Percentiles rank a stretch among this genome's conserved stretches.
Evolutionary conservation across 331 rosid species (phyloP).

Genomic region (Malus hybrid): DNA sequence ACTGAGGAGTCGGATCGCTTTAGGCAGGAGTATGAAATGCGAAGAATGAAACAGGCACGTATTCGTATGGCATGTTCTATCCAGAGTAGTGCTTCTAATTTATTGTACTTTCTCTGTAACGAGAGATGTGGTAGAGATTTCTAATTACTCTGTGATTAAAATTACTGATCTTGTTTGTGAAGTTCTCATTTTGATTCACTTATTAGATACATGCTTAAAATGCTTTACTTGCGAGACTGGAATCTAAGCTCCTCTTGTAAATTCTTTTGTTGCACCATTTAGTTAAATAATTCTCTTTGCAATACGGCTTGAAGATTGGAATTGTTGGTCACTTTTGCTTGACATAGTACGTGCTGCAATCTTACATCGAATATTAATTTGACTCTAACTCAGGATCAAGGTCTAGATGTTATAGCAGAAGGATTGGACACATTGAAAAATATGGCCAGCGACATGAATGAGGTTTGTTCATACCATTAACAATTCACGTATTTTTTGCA

Average conservation of each 20-base stretch:
- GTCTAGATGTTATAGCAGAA: slow-evolving; percentile 33
- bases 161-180: background rate
- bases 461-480: slow-evolving; percentile 14
- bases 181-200: background rate
- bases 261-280: background rate
- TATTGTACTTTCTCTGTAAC: too few species aligned
- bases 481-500: background rate
- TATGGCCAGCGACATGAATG: slow-evolving; percentile 38
- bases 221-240: background rate
- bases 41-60: slow-evolving; percentile 35
- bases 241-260: background rate
- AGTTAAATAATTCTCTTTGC: background rate
- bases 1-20: slow-evolving; percentile 27
- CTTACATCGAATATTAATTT: background rate
- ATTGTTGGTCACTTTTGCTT: background rate
- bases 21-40: slow-evolving; percentile 32
- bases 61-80: background rate
- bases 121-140: too few species aligned
- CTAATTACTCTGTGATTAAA: background rate
- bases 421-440: slow-evolving; percentile 34
- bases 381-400: slow-evolving; percentile 27
- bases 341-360: background rate
- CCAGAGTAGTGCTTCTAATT: background rate
- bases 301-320: background rate
- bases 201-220: too few species aligned